Evolutionary conservation across 306 rosid species (phyloP), one percentile per base, ranked within the genome.

Genomic region (Corylus americana): DNA sequence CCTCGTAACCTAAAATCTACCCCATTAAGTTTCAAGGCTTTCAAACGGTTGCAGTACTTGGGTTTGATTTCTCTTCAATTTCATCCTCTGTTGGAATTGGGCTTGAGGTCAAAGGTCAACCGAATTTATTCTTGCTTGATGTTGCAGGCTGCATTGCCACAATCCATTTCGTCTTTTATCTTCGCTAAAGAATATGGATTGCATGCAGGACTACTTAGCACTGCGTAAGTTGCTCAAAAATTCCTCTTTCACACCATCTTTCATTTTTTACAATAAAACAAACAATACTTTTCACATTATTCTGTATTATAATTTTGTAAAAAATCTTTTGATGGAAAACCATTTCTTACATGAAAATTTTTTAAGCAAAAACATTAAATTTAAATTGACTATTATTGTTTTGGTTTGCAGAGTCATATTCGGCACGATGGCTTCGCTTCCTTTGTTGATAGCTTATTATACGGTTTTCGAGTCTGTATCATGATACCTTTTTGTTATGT

Each of bases 81-180:
- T 29, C 2, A 31, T 1, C 2, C 3, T 1, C 35, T 1, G 35
- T 31, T 3, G 2, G 2, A 1, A 31, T 3, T 31, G 35, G 25
- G 25, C 25, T 22, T 22, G 25, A 22, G 25, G 25, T 22, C 35
- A 1, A 31, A 2, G 2, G 35, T 31, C 35, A 31, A 31, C 2
- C 4, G 6, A 18, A 57, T 35, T 35, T 37, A 31, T 4, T 63
- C 8, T 63, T 14, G 18, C 14, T 27, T 39, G 29, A 13, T 63
- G 27, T 27, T 80, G 89, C 88, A 94, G 99, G 89, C 98, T 51
- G 99, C 99, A 49, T 48, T 95, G 16, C 99, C 99, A 54, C 99
- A 95, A 11, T 95, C 99, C 37, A 93, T 95, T 64, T 93, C 98
- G 7, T 95, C 99, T 39, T 95, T 93, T 89, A 93, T 95, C 45